These are phyloP conservation scores for Nannochloris sp. DNA, from an alignment of 139 green algal species.

Conservation along the genomic window DNA sequence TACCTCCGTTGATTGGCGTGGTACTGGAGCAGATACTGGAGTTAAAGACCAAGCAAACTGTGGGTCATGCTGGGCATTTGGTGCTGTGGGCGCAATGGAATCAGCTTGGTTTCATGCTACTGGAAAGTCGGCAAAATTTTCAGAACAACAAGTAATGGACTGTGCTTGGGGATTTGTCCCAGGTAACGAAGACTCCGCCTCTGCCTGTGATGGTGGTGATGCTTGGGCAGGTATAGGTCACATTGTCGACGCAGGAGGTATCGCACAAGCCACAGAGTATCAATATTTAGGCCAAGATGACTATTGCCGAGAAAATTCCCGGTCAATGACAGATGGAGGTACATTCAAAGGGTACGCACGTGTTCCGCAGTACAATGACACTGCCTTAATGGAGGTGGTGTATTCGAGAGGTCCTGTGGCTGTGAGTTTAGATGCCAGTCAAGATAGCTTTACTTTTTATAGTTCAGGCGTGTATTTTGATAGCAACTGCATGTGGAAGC, in stretches of 20 bases:
- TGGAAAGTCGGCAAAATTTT: constrained; percentile 43
- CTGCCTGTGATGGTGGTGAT: constrained; percentile 39
- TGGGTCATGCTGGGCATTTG: constrained; percentile 51
- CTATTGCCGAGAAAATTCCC: constrained; percentile 30
- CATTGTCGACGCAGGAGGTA: constrained; percentile 17
- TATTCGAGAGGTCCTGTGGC: constrained; percentile 27
- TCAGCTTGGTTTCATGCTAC: constrained; percentile 50
- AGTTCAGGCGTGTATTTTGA: constrained; percentile 27
- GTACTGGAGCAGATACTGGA: constrained; percentile 37
- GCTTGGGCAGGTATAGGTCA: constrained; percentile 16
- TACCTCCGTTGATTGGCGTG: constrained; percentile 54
- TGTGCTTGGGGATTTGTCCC: constrained; percentile 44
- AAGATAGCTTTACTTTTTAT: constrained; percentile 62
- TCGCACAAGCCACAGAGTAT: constrained; percentile 26
- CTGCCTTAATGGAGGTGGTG: constrained; percentile 42
- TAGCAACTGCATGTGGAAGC: constrained; percentile 39
- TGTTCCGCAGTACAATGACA: constrained; percentile 37
- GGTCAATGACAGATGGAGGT: neutral
- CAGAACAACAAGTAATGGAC: constrained; percentile 72
- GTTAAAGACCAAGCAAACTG: constrained; percentile 72
- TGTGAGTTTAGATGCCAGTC: constrained; percentile 47
- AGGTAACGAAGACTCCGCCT: constrained; percentile 7
- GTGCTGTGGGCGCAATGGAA: constrained; percentile 52
- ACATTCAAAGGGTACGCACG: constrained; percentile 38
- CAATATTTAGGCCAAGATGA: constrained; percentile 33